A percentile compares a stretch with the other conserved stretches of the same genome.
phyloP scores from a whole-genome alignment of 2,329 filamentous ascomycete genomes.

The Cryphonectria parasitica region DNA sequence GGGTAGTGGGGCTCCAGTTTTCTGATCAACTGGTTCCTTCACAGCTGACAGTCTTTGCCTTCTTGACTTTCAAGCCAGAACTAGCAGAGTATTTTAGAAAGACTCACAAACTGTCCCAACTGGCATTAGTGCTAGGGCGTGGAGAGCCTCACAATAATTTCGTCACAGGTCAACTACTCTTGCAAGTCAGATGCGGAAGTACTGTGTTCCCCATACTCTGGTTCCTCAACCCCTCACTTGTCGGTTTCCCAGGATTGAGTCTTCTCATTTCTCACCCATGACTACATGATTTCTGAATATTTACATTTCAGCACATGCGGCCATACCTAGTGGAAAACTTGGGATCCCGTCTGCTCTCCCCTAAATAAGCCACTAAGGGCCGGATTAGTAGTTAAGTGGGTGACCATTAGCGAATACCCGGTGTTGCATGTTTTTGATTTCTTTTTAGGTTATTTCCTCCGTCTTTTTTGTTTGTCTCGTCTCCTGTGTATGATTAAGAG shows the following conservation, averaged over 20 bases:
- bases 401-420: conserved; percentile 1
- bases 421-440: neutral
- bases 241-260: neutral
- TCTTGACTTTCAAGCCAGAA: neutral
- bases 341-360: neutral
- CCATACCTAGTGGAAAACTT: neutral
- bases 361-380: neutral
- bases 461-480: neutral
- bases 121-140: no score
- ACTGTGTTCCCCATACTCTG: neutral
- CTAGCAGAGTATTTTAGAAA: neutral
- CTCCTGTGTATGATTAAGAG: no score
- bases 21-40: neutral
- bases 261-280: neutral
- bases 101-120: no score
- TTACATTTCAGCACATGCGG: neutral
- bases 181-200: neutral
- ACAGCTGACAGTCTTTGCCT: conserved; percentile 7
- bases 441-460: neutral
- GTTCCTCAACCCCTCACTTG: no score
- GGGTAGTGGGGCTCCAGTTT: neutral
- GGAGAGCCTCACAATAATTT: neutral
- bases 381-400: neutral
- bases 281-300: neutral
- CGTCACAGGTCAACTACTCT: neutral